Evolutionary conservation across 2,329 filamentous ascomycete species (phyloP), one percentile per base, ranked within the genome.

Genomic region (Verticillium longisporum): DNA sequence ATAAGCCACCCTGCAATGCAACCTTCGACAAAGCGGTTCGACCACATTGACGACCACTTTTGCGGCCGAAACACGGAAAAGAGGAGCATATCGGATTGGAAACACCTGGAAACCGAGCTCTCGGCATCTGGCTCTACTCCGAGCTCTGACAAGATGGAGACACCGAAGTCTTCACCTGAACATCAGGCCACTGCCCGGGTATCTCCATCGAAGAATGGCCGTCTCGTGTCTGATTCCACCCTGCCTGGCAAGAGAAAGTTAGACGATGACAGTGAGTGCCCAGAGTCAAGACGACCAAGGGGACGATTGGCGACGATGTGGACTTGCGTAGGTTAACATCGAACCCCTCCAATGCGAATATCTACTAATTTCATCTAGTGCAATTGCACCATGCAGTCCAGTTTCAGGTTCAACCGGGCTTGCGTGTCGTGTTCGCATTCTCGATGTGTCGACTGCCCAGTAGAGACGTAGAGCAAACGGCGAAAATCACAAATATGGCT

Each of bases 41-140:
- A 93, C 66, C 92, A 97, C 69, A 93, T 96, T 65, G 91, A 92
- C 62, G 72, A 83, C 15, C 89, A 92, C 68, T 87, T 88, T 64
- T 82, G 81, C 60, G 85, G 84, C 33, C 80, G 83, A 2, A 71
- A 74, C 6, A 66, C 70, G 5, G 3, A 38, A 1, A 75, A 75
- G 63, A 78, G 69, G 66, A 68, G 73, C 6, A 88, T 88, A 21
- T 71, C 72, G 15, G 78, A 87, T 10, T 91, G 88, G 88, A 72
- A 73, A 61, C 68, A 74, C 21, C 65, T 76, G 13, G 76, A 78
- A 34, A 61, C 67, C 6, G 66, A 68, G 4, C 54, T 64, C 6
- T 60, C 60, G 15, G 62, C 64, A 33, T 61, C 59, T 3, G 57
- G 58, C 11, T 38, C 53, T n/a, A 41, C 26, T 7, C 36, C 58